phyloP scores from a whole-genome alignment of 345 rosid genomes.

The Populus davidiana region DNA sequence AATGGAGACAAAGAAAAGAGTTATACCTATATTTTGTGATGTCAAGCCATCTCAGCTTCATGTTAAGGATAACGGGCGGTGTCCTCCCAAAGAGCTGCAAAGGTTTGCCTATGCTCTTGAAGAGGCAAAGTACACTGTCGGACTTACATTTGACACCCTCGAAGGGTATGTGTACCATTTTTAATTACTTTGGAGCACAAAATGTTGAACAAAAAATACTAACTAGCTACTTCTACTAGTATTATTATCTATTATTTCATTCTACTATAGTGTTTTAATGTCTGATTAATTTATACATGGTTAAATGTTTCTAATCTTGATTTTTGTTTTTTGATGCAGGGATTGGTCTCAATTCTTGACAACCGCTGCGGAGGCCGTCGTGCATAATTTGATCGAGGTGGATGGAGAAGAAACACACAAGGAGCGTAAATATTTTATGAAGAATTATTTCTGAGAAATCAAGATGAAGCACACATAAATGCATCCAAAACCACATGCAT shows the following conservation, averaged over 20 bases:
- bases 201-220: background rate
- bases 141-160: slow-evolving; percentile 67
- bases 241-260: background rate
- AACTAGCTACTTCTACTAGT: background rate
- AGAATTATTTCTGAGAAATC: background rate
- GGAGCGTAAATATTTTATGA: slow-evolving; percentile 16
- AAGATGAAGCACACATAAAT: background rate
- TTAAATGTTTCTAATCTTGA: background rate
- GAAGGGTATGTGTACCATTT: slow-evolving; percentile 43
- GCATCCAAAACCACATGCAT: background rate
- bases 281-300: background rate
- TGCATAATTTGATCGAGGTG: slow-evolving; percentile 53
- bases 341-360: slow-evolving; percentile 79
- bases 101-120: slow-evolving; percentile 55
- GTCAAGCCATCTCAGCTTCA: slow-evolving; percentile 73
- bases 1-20: slow-evolving; percentile 62
- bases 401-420: slow-evolving; percentile 33
- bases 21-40: slow-evolving; percentile 76
- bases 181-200: background rate
- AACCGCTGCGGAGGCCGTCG: slow-evolving; percentile 62
- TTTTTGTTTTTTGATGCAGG: slow-evolving; percentile 28
- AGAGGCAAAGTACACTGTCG: slow-evolving; percentile 74
- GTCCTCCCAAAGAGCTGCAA: slow-evolving; percentile 34
- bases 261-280: background rate
- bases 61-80: slow-evolving; percentile 37